These are phyloP conservation scores for Bryoerythrophyllum caledonicum DNA, from an alignment of 225 moss, liverwort and hornwort species.

Conservation along the genomic window DNA sequence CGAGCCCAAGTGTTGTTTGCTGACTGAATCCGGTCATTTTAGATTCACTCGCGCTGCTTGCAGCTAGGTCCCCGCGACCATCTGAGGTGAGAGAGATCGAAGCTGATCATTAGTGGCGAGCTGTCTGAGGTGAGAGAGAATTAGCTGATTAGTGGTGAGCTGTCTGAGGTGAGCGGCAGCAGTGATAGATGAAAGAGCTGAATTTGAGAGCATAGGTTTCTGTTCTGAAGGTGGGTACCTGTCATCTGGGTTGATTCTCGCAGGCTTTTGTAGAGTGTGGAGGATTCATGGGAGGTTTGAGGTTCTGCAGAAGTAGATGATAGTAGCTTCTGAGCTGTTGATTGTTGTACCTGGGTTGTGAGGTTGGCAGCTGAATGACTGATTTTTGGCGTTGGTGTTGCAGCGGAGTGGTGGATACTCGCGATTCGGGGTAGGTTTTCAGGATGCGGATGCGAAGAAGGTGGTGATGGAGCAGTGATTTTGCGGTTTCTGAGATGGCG, in stretches of 20 bases:
- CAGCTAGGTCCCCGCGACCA: too few relatives aligned
- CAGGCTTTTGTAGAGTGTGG: background rate
- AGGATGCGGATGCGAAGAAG: too few relatives aligned
- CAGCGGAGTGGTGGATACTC: background rate
- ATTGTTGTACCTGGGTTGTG: too few relatives aligned
- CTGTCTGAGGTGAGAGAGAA: too few relatives aligned
- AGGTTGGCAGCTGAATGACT: background rate
- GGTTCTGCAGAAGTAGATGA: background rate
- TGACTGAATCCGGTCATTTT: background rate
- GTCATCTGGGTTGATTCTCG: background rate
- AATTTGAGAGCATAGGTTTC: too few relatives aligned
- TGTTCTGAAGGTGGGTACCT: background rate
- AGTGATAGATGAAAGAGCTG: too few relatives aligned
- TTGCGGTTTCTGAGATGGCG: constrained; percentile 19
- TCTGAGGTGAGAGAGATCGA: too few relatives aligned
- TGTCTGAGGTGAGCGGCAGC: too few relatives aligned
- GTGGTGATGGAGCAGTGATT: background rate
- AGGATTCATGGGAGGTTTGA: background rate
- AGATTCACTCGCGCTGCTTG: too few relatives aligned
- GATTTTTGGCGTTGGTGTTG: background rate
- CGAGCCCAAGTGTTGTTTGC: background rate
- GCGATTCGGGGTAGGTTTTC: background rate
- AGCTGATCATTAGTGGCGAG: background rate
- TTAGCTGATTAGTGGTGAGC: background rate
- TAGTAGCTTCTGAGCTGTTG: background rate